phyloP scores from a whole-genome alignment of 805 yeast species.

The Wickerhamomyces tratensis region DNA sequence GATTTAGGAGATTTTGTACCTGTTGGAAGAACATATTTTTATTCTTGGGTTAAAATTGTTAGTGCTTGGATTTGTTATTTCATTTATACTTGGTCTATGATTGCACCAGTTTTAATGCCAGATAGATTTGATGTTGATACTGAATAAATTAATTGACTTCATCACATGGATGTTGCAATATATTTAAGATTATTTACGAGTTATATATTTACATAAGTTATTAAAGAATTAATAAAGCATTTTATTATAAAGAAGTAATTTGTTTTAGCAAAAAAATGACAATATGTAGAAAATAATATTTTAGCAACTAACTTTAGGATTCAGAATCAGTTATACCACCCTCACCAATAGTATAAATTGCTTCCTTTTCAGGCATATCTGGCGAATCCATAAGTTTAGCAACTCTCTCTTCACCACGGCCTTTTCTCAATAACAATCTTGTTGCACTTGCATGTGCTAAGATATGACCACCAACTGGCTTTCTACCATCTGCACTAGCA shows the following conservation, averaged over 20 bases:
- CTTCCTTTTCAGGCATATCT: constrained; percentile 73
- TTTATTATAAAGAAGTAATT: no score
- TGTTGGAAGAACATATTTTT: constrained; percentile 93
- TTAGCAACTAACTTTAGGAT: constrained; percentile 8
- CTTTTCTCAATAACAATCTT: constrained; percentile 59
- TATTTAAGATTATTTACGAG: no score
- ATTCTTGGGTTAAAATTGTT: constrained; percentile 88
- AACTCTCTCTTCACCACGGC: constrained; percentile 72
- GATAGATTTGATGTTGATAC: constrained; percentile 53
- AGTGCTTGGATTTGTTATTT: constrained; percentile 88
- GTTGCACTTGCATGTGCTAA: constrained; percentile 79
- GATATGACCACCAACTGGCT: constrained; percentile 80
- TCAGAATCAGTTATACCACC: constrained; percentile 53
- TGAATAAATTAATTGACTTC: no score
- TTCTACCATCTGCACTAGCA: constrained; percentile 76
- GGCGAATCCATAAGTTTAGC: constrained; percentile 77
- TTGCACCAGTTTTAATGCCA: constrained; percentile 87
- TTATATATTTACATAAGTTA: no score
- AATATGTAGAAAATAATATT: no score
- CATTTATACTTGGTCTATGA: constrained; percentile 81
- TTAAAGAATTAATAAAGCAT: no score
- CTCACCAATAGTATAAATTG: constrained; percentile 62
- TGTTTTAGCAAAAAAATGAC: no score
- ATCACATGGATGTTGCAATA: no score
- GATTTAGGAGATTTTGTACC: constrained; percentile 87